Base-by-base conservation (phyloP, 1,139 yeast genomes). In the Kodamaea arcana region DNA sequence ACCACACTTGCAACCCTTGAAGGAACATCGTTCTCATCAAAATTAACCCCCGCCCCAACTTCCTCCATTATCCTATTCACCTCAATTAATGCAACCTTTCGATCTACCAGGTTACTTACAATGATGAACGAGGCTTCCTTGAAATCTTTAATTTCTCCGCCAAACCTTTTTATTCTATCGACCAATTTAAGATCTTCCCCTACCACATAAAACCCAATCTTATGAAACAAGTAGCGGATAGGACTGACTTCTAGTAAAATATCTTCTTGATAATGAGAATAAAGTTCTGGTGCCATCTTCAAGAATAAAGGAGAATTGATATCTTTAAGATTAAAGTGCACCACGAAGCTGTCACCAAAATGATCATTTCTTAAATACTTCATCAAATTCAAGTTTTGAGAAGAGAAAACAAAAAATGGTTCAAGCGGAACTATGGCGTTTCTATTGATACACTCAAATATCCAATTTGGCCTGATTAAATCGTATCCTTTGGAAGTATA, bases 401-500 rank as follows among this genome's bases (percentile, higher is more conserved):
- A 48, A 24, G 43, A 45, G 30, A 73, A 68, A 25, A 82, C 60
- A 48, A 84, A 78, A 8, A 56, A 50, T 0, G 86, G 83, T 46
- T 86, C 95, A 9, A 83, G 46, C 1, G 71, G 72, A 1, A 86
- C 56, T 2, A 80, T 36, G 2, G 50, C 42, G 0, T 58, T 48
- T 15, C 65, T 56, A 11, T 58, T 48, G 3, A 85, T 60, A 47
- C 94, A 78, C 44, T 84, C 88, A 30, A 77, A 62, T 6, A 87
- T 54, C 95, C 96, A 92, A 14, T 58, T 56, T 1, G 94, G 90
- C 35, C 60, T 69, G 6, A 87, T 51, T 1, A 90, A 65, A 47
- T 82, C 86, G 44, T 67, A 72, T 0, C 80, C 81, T 24, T 65
- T 52, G 4, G 64, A 54, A 3, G 65, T 50, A 33, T 78, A 56